Conservation (phyloP, 2,329 filamentous ascomycete species). For the Neophaeococcomyces mojaviensis region DNA sequence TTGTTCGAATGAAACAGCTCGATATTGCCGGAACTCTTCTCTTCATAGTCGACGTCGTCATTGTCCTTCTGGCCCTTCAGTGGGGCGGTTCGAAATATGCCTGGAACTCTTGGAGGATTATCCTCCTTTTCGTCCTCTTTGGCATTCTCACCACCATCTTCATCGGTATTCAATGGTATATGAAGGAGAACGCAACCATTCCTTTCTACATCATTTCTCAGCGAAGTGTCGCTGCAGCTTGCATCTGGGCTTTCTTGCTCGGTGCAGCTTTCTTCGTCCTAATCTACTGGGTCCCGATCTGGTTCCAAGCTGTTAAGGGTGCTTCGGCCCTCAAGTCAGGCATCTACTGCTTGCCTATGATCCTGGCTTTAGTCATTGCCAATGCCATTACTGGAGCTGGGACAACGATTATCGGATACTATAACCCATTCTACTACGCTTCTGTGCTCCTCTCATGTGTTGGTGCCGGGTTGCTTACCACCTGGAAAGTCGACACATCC, state of each 20-base stretch:
- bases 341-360: constrained; percentile 36
- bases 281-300: constrained; percentile 38
- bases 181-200: constrained; percentile 43
- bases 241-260: constrained; percentile 31
- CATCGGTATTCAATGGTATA: constrained; percentile 38
- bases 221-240: constrained; percentile 31
- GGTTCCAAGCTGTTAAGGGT: constrained; percentile 41
- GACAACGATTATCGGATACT: constrained; percentile 32
- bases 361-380: constrained; percentile 31
- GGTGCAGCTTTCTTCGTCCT: constrained; percentile 33
- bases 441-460: constrained; percentile 30
- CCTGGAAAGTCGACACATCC: constrained; percentile 28
- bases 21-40: constrained; percentile 38
- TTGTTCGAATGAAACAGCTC: constrained; percentile 34
- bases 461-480: constrained; percentile 36
- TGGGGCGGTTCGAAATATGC: constrained; percentile 38
- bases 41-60: constrained; percentile 39
- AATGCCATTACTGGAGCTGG: constrained; percentile 27
- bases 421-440: constrained; percentile 34
- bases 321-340: constrained; percentile 38
- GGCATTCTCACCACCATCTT: constrained; percentile 37
- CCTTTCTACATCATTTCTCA: constrained; percentile 44
- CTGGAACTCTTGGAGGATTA: constrained; percentile 40
- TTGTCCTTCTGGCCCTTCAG: constrained; percentile 43
- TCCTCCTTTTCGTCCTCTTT: constrained; percentile 44